Percentiles rank a stretch among this genome's conserved stretches.
Evolutionary conservation across 179 eudicot genomes (phyloP).

Genomic region (Nepenthes alata): DNA sequence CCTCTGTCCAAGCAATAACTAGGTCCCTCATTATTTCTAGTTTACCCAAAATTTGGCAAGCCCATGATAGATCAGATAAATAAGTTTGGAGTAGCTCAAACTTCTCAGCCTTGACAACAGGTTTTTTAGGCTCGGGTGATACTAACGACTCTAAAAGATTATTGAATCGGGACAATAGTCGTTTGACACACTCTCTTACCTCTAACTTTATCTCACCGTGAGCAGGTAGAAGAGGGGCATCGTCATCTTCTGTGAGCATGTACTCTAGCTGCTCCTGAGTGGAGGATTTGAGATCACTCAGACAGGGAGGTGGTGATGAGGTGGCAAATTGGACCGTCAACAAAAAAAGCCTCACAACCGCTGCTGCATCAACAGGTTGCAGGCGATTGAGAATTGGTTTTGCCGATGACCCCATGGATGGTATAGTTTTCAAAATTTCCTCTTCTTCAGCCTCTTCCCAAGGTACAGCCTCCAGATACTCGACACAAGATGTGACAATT

Average conservation of each 20-base stretch:
- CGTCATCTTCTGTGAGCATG: constrained; percentile 85
- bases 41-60: constrained; percentile 54
- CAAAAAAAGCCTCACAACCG: constrained; percentile 39
- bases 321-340: constrained; percentile 62
- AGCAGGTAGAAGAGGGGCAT: constrained; percentile 53
- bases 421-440: constrained; percentile 54
- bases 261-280: constrained; percentile 91
- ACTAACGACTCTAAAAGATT: constrained; percentile 31
- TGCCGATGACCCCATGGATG: constrained; percentile 48
- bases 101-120: constrained; percentile 14
- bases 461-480: constrained; percentile 76
- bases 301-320: constrained; percentile 42
- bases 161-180: constrained; percentile 35
- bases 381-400: constrained; percentile 65
- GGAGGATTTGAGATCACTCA: constrained; percentile 51
- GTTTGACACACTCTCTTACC: constrained; percentile 35
- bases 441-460: constrained; percentile 96
- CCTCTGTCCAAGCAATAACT: constrained; percentile 49
- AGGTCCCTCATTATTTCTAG: constrained; percentile 53
- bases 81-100: constrained; percentile 25
- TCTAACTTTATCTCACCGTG: constrained; percentile 45
- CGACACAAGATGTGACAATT: constrained; percentile 54
- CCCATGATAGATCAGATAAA: constrained; percentile 66
- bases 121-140: constrained; percentile 20
- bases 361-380: constrained; percentile 49